phyloP scores from a whole-genome alignment of 2,329 filamentous ascomycete species.

The Penicillium sp. region DNA sequence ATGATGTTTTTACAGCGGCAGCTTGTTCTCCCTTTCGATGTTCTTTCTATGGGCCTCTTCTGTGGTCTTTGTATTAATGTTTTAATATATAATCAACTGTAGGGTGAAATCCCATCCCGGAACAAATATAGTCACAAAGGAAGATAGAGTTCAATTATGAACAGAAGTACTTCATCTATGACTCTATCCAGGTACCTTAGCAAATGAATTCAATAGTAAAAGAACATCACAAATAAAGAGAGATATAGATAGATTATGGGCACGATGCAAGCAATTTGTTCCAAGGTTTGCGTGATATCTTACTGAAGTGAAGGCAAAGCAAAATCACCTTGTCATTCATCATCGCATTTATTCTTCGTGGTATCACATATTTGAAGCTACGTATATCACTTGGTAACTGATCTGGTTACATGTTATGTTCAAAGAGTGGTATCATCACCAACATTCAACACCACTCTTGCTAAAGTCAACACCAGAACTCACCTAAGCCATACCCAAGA shows the following conservation, averaged over 20 bases:
- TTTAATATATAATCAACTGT: background rate
- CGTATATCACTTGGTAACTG: background rate
- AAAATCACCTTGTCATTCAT: background rate
- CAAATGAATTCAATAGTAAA: background rate
- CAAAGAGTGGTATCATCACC: background rate
- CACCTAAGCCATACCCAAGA: conserved; percentile 81
- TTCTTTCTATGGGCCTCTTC: background rate
- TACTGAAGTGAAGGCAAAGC: background rate
- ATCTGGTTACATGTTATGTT: background rate
- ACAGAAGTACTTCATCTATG: too few relatives aligned
- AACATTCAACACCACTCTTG: background rate
- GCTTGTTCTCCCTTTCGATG: background rate
- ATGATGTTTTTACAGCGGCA: background rate
- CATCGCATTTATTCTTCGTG: background rate
- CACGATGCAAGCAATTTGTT: background rate
- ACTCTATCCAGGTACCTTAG: background rate
- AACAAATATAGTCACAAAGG: background rate
- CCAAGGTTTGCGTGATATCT: background rate
- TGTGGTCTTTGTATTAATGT: background rate
- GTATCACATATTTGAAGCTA: conserved; percentile 1
- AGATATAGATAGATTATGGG: background rate
- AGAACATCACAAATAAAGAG: background rate
- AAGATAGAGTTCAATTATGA: background rate
- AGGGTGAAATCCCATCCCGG: background rate
- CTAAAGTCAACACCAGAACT: conserved; percentile 27